These are phyloP conservation scores for Cynara cardunculus DNA, from an alignment of 129 eudicot genomes.

Conservation along the genomic window DNA sequence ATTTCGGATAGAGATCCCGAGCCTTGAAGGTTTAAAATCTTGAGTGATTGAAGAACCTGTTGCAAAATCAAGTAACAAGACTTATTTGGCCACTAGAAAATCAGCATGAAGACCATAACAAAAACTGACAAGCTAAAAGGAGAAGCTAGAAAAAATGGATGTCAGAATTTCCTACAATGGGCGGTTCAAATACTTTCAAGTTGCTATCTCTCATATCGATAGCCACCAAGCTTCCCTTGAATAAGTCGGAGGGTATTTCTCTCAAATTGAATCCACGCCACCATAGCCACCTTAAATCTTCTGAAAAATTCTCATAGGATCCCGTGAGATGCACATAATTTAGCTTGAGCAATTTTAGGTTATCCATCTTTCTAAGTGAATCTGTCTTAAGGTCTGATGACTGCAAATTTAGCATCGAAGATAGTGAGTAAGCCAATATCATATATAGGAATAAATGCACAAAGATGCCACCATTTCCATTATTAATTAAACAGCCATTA, in stretches of 20 bases:
- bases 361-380: conserved; percentile 28
- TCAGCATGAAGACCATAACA: neutral
- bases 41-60: conserved; percentile 27
- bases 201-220: conserved; percentile 33
- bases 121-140: neutral
- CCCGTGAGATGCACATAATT: conserved; percentile 16
- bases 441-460: neutral
- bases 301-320: conserved; percentile 13
- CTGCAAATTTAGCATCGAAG: neutral
- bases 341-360: conserved; percentile 23
- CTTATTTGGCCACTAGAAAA: neutral
- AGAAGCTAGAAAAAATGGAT: neutral
- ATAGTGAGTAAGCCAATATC: neutral
- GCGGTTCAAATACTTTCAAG: conserved; percentile 6
- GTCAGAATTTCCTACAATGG: conserved; percentile 2
- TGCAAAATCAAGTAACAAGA: neutral
- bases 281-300: conserved; percentile 30
- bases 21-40: conserved; percentile 37
- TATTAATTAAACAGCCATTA: too few species aligned
- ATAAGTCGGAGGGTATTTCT: conserved; percentile 11
- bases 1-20: conserved; percentile 4
- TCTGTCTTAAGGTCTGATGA: neutral
- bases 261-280: conserved; percentile 12
- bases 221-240: conserved; percentile 27
- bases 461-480: neutral